Evolutionary conservation across 306 rosid species (phyloP).

Genomic region (Dryas octopetala): DNA sequence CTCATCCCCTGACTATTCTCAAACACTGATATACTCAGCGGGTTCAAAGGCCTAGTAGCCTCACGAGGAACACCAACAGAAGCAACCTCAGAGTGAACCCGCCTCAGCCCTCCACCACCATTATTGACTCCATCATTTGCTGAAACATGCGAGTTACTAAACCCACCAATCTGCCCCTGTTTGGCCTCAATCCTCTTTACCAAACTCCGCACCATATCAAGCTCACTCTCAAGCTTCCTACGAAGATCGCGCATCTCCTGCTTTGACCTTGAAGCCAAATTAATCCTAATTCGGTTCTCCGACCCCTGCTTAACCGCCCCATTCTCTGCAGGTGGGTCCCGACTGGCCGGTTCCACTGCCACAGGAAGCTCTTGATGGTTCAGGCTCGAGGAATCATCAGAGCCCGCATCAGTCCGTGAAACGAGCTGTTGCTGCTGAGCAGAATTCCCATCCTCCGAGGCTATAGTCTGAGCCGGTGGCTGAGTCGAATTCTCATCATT

Average conservation of each 20-base stretch:
- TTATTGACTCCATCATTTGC: conserved; percentile 38
- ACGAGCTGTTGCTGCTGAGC: conserved; percentile 32
- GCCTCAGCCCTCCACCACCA: conserved; percentile 48
- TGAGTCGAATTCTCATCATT: conserved; percentile 23
- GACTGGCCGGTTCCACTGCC: conserved; percentile 25
- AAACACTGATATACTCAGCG: conserved; percentile 56
- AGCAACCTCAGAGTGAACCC: conserved; percentile 66
- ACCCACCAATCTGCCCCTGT: conserved; percentile 61
- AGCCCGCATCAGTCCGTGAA: conserved; percentile 36
- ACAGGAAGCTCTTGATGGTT: conserved; percentile 36
- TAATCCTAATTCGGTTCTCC: conserved; percentile 44
- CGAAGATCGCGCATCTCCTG: conserved; percentile 57
- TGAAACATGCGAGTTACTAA: conserved; percentile 33
- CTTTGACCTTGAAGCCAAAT: conserved; percentile 50
- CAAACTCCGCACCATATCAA: conserved; percentile 57
- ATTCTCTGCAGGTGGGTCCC: conserved; percentile 45
- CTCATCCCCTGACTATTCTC: conserved; percentile 66
- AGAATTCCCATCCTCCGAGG: conserved; percentile 40
- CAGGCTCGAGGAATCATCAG: conserved; percentile 47
- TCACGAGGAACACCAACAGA: conserved; percentile 55
- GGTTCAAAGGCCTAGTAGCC: conserved; percentile 63
- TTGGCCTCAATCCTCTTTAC: conserved; percentile 74
- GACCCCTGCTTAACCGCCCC: conserved; percentile 28
- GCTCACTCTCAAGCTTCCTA: conserved; percentile 69
- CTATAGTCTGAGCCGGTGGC: conserved; percentile 1